Evolutionary conservation across 2,329 filamentous ascomycete genomes (phyloP), one percentile per base, ranked within the genome.

Genomic region (Aspergillus tamarii): DNA sequence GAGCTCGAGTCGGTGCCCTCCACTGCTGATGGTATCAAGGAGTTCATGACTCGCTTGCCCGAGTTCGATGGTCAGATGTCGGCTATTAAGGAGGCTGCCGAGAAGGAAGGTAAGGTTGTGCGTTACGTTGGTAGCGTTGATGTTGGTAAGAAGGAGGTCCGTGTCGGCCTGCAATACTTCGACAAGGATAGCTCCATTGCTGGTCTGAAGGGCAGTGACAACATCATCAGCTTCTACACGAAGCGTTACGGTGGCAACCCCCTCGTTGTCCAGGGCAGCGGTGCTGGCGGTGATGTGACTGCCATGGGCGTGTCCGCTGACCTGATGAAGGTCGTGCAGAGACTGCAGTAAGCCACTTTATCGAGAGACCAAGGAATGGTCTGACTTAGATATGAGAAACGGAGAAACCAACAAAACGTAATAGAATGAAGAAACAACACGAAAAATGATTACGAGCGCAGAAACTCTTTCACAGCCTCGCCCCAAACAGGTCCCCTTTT

Each of bases 151-250:
- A 90, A 92, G 77, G 83, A 89, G 70, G 91, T 98, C 77, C 96
- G 94, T 84, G 95, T 99, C 63, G 94, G 95, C 2, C 81, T 99
- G 68, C 90, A 97, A 84, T 92, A 91, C 81, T 94, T 93, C 71
- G 93, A 96, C 69, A 88, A 88, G 71, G 91, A 91, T 65, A 93
- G 96, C 75, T 92, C 95, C 14, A 97, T 99, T 81, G 95, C 95
- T 16, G 91, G 91, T 55, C 85, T 99, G 63, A 96, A 97, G 86
- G 95, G 95, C 41, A 98, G 94, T 78, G 95, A 98, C 78, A 99
- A 99, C 83, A 96, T 99, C 77, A 97, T 99, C 76, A 96, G 90
- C 84, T 97, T 99, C 84, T 96, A 97, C 81, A 99, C 95, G 7
- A 91, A 96, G 84, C 87, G 95, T 73, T 99, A 99, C 76, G 93